Percentiles rank a stretch among this genome's conserved stretches.
phyloP scores from a whole-genome alignment of 2,329 filamentous ascomycete genomes.

The Hansfordia pulvinata region DNA sequence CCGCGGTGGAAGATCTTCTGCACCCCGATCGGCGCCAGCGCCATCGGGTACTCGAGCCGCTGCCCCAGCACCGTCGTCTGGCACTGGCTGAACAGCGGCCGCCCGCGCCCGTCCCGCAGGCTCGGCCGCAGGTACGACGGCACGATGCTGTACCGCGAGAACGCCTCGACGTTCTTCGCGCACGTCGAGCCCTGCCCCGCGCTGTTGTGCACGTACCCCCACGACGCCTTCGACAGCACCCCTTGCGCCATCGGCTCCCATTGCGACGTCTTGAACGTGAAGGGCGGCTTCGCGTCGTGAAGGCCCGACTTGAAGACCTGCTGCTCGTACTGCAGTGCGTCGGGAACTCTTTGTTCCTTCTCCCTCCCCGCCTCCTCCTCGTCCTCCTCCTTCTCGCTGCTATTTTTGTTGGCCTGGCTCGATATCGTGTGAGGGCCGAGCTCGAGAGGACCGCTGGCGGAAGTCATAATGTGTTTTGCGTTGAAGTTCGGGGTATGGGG shows the following conservation, averaged over 20 bases:
- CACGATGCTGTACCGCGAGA: slow-evolving; percentile 10
- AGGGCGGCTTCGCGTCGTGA: slow-evolving; percentile 10
- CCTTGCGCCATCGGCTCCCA: slow-evolving; percentile 12
- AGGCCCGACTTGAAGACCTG: slow-evolving; percentile 10
- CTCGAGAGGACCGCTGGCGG: too few species aligned
- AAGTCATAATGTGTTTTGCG: too few species aligned
- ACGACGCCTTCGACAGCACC: slow-evolving; percentile 11
- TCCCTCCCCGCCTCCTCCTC: too few species aligned
- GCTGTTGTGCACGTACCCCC: slow-evolving; percentile 11
- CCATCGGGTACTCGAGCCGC: slow-evolving; percentile 10
- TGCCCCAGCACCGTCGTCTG: slow-evolving; percentile 8
- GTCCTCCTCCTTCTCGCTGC: too few species aligned
- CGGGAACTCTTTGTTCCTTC: too few species aligned
- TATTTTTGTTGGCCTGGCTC: too few species aligned
- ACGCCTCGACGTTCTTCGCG: slow-evolving; percentile 11
- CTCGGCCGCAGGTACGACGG: slow-evolving; percentile 10
- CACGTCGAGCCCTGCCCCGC: slow-evolving; percentile 12
- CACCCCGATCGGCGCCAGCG: slow-evolving; percentile 13
- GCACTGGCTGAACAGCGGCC: slow-evolving; percentile 5
- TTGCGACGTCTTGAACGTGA: slow-evolving; percentile 13
- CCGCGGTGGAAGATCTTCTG: slow-evolving; percentile 13
- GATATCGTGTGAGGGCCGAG: too few species aligned
- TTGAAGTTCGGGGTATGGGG: too few species aligned
- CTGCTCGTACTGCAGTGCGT: slow-evolving; percentile 6
- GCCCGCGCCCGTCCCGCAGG: slow-evolving; percentile 6